A percentile compares a stretch with the other conserved stretches of the same genome.
Evolutionary conservation across 1,284 basidiomycete genomes (phyloP).

Genomic region (Malassezia furfur): DNA sequence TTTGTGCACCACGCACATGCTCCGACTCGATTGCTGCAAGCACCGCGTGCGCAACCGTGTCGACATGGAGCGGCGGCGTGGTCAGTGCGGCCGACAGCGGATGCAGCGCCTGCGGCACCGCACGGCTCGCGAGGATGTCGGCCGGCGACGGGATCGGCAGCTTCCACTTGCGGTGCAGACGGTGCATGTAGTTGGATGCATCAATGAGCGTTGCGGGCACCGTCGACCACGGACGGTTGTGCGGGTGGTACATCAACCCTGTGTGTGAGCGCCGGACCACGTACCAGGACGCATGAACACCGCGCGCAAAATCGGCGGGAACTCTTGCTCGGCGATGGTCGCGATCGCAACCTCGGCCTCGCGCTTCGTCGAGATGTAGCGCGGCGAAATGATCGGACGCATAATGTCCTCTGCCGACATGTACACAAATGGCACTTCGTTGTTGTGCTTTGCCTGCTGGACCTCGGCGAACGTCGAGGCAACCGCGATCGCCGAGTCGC

Average conservation of each 20-base stretch:
- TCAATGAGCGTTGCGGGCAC: conserved; percentile 76
- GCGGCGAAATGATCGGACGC: conserved; percentile 69
- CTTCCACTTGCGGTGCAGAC: conserved; percentile 16
- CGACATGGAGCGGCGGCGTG: conserved; percentile 84
- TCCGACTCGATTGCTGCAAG: conserved; percentile 53
- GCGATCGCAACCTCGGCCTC: conserved; percentile 68
- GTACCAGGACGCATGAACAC: conserved; percentile 11
- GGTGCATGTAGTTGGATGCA: conserved; percentile 50
- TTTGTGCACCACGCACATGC: conserved; percentile 23
- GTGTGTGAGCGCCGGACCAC: too few relatives aligned
- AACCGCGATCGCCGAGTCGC: conserved; percentile 57
- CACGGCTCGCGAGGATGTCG: conserved; percentile 21
- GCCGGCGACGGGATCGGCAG: conserved; percentile 59
- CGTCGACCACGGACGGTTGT: conserved; percentile 75
- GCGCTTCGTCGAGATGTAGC: conserved; percentile 82
- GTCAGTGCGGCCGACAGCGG: conserved; percentile 67
- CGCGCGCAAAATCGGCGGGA: conserved; percentile 7
- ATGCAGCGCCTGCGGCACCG: conserved; percentile 48
- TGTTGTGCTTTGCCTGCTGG: background rate
- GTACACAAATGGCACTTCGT: conserved; percentile 67
- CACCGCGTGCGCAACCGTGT: conserved; percentile 82
- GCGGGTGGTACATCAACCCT: conserved; percentile 85
- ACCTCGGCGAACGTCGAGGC: conserved; percentile 37
- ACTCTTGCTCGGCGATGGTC: conserved; percentile 4
- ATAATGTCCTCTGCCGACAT: conserved; percentile 89